phyloP scores from a whole-genome alignment of 2,329 filamentous ascomycete genomes.

The Juglanconis juglandina region DNA sequence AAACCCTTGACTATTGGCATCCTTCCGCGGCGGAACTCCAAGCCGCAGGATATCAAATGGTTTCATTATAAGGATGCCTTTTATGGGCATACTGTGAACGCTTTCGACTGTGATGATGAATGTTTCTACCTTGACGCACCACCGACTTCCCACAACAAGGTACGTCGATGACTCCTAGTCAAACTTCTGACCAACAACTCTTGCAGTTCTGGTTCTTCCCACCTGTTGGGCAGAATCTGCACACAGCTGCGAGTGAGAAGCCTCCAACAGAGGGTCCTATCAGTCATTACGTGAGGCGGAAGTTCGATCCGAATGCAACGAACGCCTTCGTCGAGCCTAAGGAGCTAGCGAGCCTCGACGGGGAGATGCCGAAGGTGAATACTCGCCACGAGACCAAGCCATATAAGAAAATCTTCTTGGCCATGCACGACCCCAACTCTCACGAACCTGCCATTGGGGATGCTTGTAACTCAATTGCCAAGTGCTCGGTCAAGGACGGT shows the following conservation, averaged over 20 bases:
- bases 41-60: conserved; percentile 8
- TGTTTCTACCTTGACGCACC: conserved; percentile 8
- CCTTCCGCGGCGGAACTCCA: conserved; percentile 3
- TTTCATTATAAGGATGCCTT: conserved; percentile 9
- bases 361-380: conserved; percentile 9
- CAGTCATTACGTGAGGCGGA: conserved; percentile 12
- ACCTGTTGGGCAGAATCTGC: conserved; percentile 5
- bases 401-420: conserved; percentile 5
- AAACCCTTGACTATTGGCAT: conserved; percentile 9
- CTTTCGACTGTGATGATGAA: conserved; percentile 7
- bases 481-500: conserved; percentile 7
- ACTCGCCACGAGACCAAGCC: conserved; percentile 3
- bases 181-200: background rate
- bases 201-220: conserved; percentile 13
- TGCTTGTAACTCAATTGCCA: conserved; percentile 11
- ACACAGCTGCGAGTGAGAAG: conserved; percentile 7
- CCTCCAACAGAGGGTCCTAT: background rate
- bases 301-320: conserved; percentile 3
- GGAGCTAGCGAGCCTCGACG: conserved; percentile 7
- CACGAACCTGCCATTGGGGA: conserved; percentile 6
- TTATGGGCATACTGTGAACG: conserved; percentile 9
- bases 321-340: background rate
- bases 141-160: conserved; percentile 9
- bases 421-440: conserved; percentile 12
- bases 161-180: background rate